Percentiles rank a stretch among this genome's conserved stretches.
phyloP scores from a whole-genome alignment of 805 yeast species.

The Cyberlindnera maclurae region DNA sequence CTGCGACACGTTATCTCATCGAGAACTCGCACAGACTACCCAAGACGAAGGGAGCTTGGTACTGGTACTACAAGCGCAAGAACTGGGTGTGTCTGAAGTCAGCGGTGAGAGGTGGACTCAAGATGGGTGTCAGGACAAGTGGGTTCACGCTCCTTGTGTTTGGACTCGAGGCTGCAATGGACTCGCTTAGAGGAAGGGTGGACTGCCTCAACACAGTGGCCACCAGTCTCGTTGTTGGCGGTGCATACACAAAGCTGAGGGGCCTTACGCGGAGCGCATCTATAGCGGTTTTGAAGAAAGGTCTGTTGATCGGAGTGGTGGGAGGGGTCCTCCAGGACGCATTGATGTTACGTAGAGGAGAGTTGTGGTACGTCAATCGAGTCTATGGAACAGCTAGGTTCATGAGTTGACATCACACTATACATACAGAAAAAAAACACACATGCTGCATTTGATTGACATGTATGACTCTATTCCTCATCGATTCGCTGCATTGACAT shows the following conservation, averaged over 20 bases:
- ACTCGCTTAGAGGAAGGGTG: constrained; percentile 40
- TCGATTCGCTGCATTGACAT: too few relatives aligned
- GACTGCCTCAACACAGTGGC: constrained; percentile 60
- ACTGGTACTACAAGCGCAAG: constrained; percentile 77
- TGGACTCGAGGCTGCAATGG: constrained; percentile 56
- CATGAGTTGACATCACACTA: too few relatives aligned
- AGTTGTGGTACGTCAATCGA: too few relatives aligned
- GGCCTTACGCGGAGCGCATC: constrained; percentile 36
- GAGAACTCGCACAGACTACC: constrained; percentile 83
- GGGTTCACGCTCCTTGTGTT: constrained; percentile 43
- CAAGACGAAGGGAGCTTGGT: constrained; percentile 75
- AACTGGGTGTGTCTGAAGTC: constrained; percentile 61
- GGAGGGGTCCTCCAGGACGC: constrained; percentile 65
- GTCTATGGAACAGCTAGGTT: too few relatives aligned
- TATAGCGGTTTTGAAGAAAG: constrained; percentile 38
- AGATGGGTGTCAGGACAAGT: constrained; percentile 35
- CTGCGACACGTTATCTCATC: constrained; percentile 59
- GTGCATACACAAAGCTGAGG: constrained; percentile 39
- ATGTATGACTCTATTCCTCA: too few relatives aligned
- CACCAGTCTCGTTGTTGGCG: constrained; percentile 48
- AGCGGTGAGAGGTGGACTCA: constrained; percentile 45
- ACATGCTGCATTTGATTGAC: too few relatives aligned
- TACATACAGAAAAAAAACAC: too few relatives aligned
- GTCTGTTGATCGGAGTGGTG: constrained; percentile 49
- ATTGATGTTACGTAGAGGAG: constrained; percentile 42